Evolutionary conservation across 2,329 filamentous ascomycete genomes (phyloP).

Genomic region (Macrophomina phaseolina): DNA sequence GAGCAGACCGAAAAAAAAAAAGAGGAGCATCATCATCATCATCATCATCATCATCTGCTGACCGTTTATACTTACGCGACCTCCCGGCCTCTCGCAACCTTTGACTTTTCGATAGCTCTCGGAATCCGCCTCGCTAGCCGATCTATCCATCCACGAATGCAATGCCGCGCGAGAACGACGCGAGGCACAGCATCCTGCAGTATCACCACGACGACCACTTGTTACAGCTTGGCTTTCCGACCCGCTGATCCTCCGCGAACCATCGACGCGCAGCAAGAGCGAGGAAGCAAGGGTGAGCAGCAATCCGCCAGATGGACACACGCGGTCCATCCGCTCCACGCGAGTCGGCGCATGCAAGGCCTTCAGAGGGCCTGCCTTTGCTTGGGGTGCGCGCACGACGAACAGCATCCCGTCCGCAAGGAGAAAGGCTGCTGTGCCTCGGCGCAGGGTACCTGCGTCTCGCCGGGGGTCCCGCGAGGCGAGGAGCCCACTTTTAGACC

Average conservation of each 20-base stretch:
- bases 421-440: background rate
- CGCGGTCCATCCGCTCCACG: conserved; percentile 8
- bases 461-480: background rate
- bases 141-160: background rate
- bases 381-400: background rate
- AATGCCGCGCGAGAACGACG: conserved; percentile 4
- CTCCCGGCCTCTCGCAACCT: background rate
- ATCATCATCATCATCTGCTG: background rate
- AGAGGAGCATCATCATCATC: background rate
- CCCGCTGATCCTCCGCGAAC: background rate
- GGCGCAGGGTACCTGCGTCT: conserved; percentile 12
- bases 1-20: background rate
- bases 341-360: background rate
- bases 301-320: background rate
- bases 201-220: background rate
- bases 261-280: background rate
- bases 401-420: background rate
- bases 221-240: background rate
- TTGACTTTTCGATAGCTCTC: background rate
- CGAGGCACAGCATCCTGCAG: no score
- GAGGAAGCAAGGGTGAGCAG: background rate
- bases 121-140: background rate
- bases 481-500: conserved; percentile 12
- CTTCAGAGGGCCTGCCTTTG: background rate
- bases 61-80: background rate